Evolutionary conservation across 176 grass and related monocot genomes (phyloP).

Genomic region (Chrysopogon serrulatus): DNA sequence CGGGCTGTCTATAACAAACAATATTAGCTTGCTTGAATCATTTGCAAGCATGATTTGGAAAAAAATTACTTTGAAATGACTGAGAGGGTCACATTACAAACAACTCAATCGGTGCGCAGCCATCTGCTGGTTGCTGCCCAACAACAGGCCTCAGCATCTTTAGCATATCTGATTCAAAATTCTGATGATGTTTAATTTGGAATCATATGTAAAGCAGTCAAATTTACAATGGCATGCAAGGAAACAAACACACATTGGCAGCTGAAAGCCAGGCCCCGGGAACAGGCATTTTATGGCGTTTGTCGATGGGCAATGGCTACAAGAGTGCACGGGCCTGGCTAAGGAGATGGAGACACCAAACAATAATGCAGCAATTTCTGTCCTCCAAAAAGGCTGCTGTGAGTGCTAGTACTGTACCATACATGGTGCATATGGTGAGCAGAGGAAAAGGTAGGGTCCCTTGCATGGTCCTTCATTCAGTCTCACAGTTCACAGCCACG

Average conservation of each 20-base stretch:
- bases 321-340: slow-evolving; percentile 9
- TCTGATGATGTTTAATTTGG: neutral
- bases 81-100: too few species aligned
- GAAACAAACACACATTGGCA: neutral
- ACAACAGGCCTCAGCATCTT: neutral
- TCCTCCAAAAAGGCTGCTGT: slow-evolving; percentile 29
- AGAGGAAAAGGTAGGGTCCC: neutral
- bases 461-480: neutral
- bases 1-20: neutral
- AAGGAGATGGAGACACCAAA: neutral
- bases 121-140: neutral
- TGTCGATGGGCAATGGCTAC: neutral
- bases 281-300: slow-evolving; percentile 2
- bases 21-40: neutral
- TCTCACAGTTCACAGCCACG: neutral
- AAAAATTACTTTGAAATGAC: neutral
- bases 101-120: neutral
- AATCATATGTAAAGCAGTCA: neutral
- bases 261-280: neutral
- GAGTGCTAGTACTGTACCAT: neutral
- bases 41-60: neutral
- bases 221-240: neutral
- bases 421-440: neutral
- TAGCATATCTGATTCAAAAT: neutral
- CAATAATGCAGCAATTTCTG: slow-evolving; percentile 31